Percentiles rank a stretch among this genome's conserved stretches.
phyloP scores from a whole-genome alignment of 169 alveolate species.

The Cryptosporidium sp. region DNA sequence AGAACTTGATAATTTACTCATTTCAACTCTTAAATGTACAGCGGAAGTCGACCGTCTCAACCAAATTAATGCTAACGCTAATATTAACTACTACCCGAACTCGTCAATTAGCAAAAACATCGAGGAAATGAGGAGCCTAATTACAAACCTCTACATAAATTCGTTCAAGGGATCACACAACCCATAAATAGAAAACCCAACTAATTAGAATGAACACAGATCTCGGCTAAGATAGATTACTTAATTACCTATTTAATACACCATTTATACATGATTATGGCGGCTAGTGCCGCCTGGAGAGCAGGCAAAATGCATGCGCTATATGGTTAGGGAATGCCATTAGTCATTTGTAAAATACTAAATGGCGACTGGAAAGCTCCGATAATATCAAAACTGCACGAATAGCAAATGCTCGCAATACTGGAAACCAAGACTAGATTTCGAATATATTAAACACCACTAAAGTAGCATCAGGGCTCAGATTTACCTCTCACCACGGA shows the following conservation, averaged over 20 bases:
- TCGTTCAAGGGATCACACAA: conserved; percentile 26
- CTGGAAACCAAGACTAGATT: conserved; percentile 1
- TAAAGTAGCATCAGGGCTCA: conserved; percentile 6
- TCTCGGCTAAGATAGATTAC: not conserved
- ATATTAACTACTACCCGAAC: conserved; percentile 25
- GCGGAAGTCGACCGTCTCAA: conserved; percentile 33
- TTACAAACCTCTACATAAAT: conserved; percentile 9
- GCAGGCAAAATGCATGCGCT: conserved; percentile 42
- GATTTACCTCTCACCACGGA: conserved; percentile 96
- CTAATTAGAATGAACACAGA: not conserved
- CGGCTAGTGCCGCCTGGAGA: conserved; percentile 78
- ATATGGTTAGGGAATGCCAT: conserved; percentile 25
- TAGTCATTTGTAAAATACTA: not conserved
- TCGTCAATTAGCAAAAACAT: not conserved
- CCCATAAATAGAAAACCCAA: not conserved
- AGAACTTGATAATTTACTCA: conserved; percentile 31
- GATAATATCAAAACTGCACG: conserved; percentile 38
- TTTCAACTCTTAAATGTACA: conserved; percentile 50
- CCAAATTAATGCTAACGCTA: conserved; percentile 15
- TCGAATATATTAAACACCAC: conserved; percentile 2
- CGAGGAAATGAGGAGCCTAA: conserved; percentile 14
- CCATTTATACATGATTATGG: conserved; percentile 7
- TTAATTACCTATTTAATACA: not conserved
- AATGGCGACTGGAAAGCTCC: conserved; percentile 43
- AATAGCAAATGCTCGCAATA: conserved; percentile 42